Percentiles rank a stretch among this genome's conserved stretches.
phyloP scores from a whole-genome alignment of 148 eudicot genomes.

The Cornus kousa region DNA sequence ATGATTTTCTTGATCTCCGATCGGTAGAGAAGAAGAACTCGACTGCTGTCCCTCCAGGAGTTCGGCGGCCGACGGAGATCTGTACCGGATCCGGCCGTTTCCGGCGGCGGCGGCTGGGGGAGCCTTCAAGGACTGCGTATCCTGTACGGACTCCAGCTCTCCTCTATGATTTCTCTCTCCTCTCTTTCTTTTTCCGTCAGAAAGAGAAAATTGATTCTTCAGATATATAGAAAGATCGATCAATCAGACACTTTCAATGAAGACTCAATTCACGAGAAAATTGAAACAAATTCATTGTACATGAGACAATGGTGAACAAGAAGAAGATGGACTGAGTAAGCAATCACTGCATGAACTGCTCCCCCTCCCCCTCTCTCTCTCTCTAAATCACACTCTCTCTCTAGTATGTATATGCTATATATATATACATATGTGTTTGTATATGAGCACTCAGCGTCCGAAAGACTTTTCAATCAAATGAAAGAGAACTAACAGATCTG shows the following conservation, averaged over 20 bases:
- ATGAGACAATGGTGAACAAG: background rate
- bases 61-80: constrained; percentile 91
- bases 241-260: background rate
- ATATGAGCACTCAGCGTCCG: background rate
- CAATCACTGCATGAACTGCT: background rate
- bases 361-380: background rate
- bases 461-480: background rate
- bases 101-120: constrained; percentile 33
- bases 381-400: background rate
- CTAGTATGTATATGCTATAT: too few relatives aligned
- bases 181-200: background rate
- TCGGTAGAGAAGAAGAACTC: constrained; percentile 17
- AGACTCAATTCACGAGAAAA: background rate
- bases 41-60: constrained; percentile 45
- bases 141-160: constrained; percentile 76
- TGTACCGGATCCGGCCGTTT: constrained; percentile 84
- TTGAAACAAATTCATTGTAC: background rate
- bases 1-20: constrained; percentile 27
- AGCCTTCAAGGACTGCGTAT: constrained; percentile 38
- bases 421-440: too few relatives aligned
- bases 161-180: constrained; percentile 1
- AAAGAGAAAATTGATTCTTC: background rate
- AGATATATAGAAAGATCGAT: background rate
- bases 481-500: background rate
- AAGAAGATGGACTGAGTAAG: background rate